Base-by-base conservation (phyloP, 768 basidiomycete species). In the Pisolithus marmoratus region DNA sequence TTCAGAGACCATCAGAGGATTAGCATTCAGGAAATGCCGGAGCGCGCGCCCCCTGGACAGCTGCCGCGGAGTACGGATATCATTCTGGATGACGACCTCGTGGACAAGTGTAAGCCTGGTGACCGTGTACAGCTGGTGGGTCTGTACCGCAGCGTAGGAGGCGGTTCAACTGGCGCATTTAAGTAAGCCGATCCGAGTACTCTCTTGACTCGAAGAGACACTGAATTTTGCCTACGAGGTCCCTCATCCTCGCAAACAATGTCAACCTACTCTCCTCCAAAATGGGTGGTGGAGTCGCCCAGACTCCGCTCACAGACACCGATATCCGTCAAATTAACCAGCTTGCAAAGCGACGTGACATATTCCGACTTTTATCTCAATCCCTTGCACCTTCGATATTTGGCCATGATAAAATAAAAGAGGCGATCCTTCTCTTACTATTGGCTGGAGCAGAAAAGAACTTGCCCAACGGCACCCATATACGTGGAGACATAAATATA, bases 21-120 rank as follows among this genome's bases (percentile, higher is more conserved):
- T 64, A 93, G 85, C 68, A 98, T 99, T 56, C 96, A 99, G 72
- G 96, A 99, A 65, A 98, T 99, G 95, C 96, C 96, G 3, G 96
- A 99, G 71, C 84, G 96, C 22, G 94, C 96, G 14, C 96, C 96
- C 23, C 90, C 96, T 41, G 96, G 96, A 26, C 95, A 97, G 68
- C 76, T 99, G 26, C 96, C 96, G 42, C 80, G 96, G 45, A 94
- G 94, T 61, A 94, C 93, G 34, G 96, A 99, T 68, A 87, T 98
- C 48, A 90, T 97, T 42, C 71, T 97, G 57, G 95, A 96, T 59
- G 94, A 96, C 57, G 96, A 99, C 67, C 74, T 98, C 46, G 96
- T 99, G 29, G 96, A 99, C 71, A 86, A 83, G 63, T 96, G 93
- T 67, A 99, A 99, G 70, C 95, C 96, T 6, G 96, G 96, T 38